Evolutionary conservation across 2,329 filamentous ascomycete genomes (phyloP).

Genomic region (Ascochyta fabae): DNA sequence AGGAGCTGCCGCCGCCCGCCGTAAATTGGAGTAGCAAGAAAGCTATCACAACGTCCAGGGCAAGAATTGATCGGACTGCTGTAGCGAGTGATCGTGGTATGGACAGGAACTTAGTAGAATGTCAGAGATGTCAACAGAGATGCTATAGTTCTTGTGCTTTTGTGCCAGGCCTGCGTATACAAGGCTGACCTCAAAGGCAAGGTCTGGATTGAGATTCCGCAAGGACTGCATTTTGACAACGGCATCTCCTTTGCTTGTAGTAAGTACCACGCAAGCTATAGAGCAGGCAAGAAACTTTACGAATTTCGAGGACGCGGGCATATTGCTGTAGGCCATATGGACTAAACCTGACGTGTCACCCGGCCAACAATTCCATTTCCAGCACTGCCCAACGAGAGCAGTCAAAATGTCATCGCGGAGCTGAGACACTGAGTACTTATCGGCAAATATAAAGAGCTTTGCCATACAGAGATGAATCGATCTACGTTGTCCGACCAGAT

Average conservation of each 20-base stretch:
- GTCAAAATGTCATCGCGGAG: constrained; percentile 20
- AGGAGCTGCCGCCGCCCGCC: too few relatives aligned
- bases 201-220: neutral
- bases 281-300: too few relatives aligned
- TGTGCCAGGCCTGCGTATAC: neutral
- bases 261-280: too few relatives aligned
- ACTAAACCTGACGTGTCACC: neutral
- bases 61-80: too few relatives aligned
- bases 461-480: too few relatives aligned
- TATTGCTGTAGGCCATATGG: too few relatives aligned
- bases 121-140: too few relatives aligned
- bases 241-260: neutral
- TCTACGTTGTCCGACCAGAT: too few relatives aligned
- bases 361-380: constrained; percentile 6
- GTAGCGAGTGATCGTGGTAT: constrained; percentile 12
- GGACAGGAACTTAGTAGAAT: neutral
- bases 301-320: too few relatives aligned
- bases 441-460: constrained; percentile 22
- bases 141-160: neutral
- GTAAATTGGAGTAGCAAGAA: too few relatives aligned
- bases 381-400: constrained; percentile 9
- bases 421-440: constrained; percentile 20
- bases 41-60: too few relatives aligned
- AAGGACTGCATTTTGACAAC: neutral
- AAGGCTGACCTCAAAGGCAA: neutral